phyloP scores from a whole-genome alignment of 2,329 filamentous ascomycete species.

The Colletotrichum gigasporum region DNA sequence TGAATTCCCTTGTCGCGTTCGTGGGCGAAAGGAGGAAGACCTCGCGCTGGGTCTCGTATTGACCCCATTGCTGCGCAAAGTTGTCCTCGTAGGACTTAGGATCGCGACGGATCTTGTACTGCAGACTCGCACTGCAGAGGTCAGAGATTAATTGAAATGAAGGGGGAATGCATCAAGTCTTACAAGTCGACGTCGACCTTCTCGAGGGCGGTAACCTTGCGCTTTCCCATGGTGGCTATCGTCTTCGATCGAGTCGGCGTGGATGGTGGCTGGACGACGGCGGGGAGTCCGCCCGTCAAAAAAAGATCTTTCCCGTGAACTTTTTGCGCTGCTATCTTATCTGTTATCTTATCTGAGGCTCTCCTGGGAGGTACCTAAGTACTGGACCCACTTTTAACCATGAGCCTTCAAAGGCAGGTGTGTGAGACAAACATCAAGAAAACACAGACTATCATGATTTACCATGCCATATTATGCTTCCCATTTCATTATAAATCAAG shows the following conservation, averaged over 20 bases:
- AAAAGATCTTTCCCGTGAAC: background rate
- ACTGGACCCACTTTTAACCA: too few relatives aligned
- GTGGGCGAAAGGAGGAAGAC: constrained; percentile 89
- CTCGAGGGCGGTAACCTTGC: constrained; percentile 91
- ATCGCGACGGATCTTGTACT: constrained; percentile 91
- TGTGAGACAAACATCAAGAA: background rate
- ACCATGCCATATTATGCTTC: too few relatives aligned
- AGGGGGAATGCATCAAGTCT: constrained; percentile 38
- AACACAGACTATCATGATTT: background rate
- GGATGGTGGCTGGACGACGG: constrained; percentile 1
- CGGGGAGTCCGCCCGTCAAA: constrained; percentile 9
- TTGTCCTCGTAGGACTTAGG: constrained; percentile 91
- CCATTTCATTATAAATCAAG: background rate
- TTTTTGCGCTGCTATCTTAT: background rate
- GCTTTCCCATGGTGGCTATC: constrained; percentile 73
- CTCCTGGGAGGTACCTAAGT: too few relatives aligned
- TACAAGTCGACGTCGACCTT: constrained; percentile 92
- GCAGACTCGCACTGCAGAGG: constrained; percentile 75
- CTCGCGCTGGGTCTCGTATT: constrained; percentile 90
- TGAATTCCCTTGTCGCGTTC: constrained; percentile 78
- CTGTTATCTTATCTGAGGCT: background rate
- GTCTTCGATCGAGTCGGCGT: background rate
- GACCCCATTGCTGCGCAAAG: constrained; percentile 86
- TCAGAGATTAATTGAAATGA: constrained; percentile 38
- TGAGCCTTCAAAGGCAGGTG: too few relatives aligned